A percentile compares a stretch with the other conserved stretches of the same genome.
phyloP scores from a whole-genome alignment of 148 eudicot species.

The Vaccinium myrtillus region DNA sequence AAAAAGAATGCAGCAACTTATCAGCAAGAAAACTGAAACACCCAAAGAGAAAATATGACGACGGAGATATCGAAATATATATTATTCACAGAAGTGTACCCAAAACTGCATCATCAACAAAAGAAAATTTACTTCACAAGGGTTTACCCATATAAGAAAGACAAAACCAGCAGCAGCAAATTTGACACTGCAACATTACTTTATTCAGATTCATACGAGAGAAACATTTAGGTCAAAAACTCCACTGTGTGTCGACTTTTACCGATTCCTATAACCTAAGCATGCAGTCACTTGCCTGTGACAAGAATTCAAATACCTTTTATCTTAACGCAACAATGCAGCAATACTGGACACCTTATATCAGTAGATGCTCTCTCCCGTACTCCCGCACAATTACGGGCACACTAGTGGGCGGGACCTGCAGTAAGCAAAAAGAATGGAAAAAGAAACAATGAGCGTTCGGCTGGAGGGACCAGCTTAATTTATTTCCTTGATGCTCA shows the following conservation, averaged over 20 bases:
- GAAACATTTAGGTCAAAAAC: not conserved
- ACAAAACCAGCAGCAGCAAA: not conserved
- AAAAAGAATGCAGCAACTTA: not conserved
- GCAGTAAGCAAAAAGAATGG: constrained; percentile 12
- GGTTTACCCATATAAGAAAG: not conserved
- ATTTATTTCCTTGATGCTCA: not conserved
- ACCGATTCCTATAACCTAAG: not conserved
- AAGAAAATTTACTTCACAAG: not conserved
- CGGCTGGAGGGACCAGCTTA: not conserved
- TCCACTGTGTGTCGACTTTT: not conserved
- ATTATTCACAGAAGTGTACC: not conserved
- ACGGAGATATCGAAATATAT: not conserved
- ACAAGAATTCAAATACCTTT: not conserved
- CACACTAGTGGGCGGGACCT: constrained; percentile 89
- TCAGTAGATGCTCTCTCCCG: constrained; percentile 58
- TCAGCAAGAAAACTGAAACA: not conserved
- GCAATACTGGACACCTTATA: constrained; percentile 24
- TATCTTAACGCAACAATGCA: constrained; percentile 8
- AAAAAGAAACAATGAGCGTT: not conserved
- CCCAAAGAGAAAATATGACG: not conserved
- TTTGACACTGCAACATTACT: not conserved
- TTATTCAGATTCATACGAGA: constrained; percentile 3
- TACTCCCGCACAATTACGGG: constrained; percentile 90
- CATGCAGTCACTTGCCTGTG: not conserved
- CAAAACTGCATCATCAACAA: constrained; percentile 8